Conservation (phyloP, 2,329 filamentous ascomycete genomes). For the Calonectria leucothoes region DNA sequence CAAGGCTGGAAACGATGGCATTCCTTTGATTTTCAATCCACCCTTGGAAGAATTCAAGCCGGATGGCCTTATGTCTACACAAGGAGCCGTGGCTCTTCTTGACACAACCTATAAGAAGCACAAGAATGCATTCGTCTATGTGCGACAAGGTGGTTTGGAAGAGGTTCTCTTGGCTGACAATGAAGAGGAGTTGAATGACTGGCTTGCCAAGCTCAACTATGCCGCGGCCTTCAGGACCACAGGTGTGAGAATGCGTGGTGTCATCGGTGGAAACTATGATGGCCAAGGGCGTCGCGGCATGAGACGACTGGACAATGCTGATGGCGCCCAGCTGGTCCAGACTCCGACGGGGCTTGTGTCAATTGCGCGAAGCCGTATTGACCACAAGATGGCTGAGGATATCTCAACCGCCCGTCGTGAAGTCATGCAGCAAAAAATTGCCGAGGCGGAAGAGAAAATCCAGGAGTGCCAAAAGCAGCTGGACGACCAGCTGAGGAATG, state of each 20-base stretch:
- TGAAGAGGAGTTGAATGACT: conserved; percentile 94
- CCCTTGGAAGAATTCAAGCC: conserved; percentile 93
- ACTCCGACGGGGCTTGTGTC: conserved; percentile 80
- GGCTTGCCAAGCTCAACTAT: conserved; percentile 96
- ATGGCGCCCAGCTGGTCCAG: conserved; percentile 69
- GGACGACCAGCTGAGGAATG: conserved; percentile 86
- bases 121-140: conserved; percentile 93
- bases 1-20: conserved; percentile 79
- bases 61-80: conserved; percentile 91
- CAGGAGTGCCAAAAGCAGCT: conserved; percentile 79
- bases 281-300: conserved; percentile 81
- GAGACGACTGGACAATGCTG: conserved; percentile 75
- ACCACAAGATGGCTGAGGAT: conserved; percentile 86
- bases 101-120: conserved; percentile 93
- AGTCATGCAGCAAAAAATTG: conserved; percentile 85
- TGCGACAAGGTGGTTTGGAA: conserved; percentile 86
- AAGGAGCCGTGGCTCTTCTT: conserved; percentile 88
- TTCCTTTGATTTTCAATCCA: conserved; percentile 89
- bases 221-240: conserved; percentile 93
- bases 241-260: conserved; percentile 89
- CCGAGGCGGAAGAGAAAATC: conserved; percentile 84
- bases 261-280: conserved; percentile 87
- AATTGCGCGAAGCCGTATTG: conserved; percentile 78
- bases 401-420: conserved; percentile 85
- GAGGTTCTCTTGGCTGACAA: conserved; percentile 92